phyloP scores from a whole-genome alignment of 1,139 yeast species.

The Saccharomyces hybrid region DNA sequence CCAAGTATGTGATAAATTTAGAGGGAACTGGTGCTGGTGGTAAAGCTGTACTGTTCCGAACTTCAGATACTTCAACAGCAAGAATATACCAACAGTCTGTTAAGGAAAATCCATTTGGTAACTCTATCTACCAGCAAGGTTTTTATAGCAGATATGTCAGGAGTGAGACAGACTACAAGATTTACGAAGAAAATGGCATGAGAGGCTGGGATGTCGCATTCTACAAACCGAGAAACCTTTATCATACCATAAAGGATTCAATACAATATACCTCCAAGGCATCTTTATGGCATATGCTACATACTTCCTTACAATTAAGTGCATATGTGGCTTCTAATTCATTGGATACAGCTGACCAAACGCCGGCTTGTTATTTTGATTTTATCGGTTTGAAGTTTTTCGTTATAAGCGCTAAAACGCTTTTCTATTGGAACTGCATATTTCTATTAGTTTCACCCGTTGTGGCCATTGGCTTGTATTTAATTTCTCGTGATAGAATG shows the following conservation, averaged over 20 bases:
- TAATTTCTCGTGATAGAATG: constrained; percentile 40
- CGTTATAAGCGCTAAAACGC: constrained; percentile 41
- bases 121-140: constrained; percentile 75
- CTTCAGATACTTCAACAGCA: constrained; percentile 71
- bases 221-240: constrained; percentile 68
- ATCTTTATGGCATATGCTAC: constrained; percentile 78
- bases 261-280: constrained; percentile 51
- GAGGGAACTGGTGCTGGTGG: constrained; percentile 98
- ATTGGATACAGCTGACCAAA: constrained; percentile 24
- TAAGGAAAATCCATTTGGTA: constrained; percentile 56
- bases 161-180: constrained; percentile 80
- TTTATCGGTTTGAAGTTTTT: constrained; percentile 50
- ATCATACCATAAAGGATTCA: constrained; percentile 72
- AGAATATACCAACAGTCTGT: constrained; percentile 43
- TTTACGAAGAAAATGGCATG: constrained; percentile 58
- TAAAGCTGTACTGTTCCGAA: constrained; percentile 72
- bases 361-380: constrained; percentile 55
- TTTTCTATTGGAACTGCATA: constrained; percentile 43
- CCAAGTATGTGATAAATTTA: constrained; percentile 64
- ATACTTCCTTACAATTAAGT: constrained; percentile 55
- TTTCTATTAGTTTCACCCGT: constrained; percentile 51
- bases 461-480: constrained; percentile 40
- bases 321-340: constrained; percentile 35
- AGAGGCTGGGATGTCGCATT: constrained; percentile 80
- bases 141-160: constrained; percentile 63